A percentile compares a stretch with the other conserved stretches of the same genome.
phyloP scores from a whole-genome alignment of 78 protist genomes.

The Dictyostelium capitatum region DNA sequence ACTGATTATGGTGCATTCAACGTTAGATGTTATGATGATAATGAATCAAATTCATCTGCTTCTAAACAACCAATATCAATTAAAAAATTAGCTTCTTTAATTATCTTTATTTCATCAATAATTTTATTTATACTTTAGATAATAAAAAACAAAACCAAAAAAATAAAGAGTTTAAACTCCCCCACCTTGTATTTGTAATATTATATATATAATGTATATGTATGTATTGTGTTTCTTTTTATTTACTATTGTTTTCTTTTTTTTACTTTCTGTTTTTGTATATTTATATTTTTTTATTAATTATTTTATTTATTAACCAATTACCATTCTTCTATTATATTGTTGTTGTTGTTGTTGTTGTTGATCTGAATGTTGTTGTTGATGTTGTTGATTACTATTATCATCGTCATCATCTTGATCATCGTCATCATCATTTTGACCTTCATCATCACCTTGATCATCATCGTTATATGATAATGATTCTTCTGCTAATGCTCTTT shows the following conservation, averaged over 20 bases:
- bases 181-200: background rate
- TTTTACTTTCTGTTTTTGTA: background rate
- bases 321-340: conserved; percentile 6
- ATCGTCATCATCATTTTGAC: conserved; percentile 60
- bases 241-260: background rate
- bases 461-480: conserved; percentile 51
- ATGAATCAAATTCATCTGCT: background rate
- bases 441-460: conserved; percentile 23
- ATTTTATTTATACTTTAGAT: background rate
- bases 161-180: too few species aligned
- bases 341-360: background rate
- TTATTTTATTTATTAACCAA: background rate
- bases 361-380: background rate
- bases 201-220: background rate
- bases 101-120: background rate
- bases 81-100: background rate
- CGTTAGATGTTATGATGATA: background rate
- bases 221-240: too few species aligned
- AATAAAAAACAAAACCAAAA: background rate
- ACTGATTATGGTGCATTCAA: conserved; percentile 11
- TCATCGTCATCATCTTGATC: conserved; percentile 27
- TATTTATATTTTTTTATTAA: background rate
- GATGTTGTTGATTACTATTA: background rate
- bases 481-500: conserved; percentile 82
- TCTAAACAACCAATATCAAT: background rate